Percentiles rank a stretch among this genome's conserved stretches.
phyloP scores from a whole-genome alignment of 2,329 filamentous ascomycete genomes.

The Aspergillus spinulosporus region DNA sequence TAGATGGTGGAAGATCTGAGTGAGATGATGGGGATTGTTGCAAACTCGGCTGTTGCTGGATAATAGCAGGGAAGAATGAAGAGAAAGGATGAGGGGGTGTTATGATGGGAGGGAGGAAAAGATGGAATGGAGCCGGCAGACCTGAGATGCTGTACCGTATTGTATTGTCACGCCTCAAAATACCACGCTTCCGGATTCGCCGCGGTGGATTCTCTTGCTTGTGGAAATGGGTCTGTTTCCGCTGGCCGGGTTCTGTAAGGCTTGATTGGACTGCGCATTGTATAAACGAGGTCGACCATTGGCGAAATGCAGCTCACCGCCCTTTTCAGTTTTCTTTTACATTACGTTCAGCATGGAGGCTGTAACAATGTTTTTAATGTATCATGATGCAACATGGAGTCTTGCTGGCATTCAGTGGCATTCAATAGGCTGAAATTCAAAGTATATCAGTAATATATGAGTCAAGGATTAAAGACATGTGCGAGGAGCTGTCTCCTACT shows the following conservation, averaged over 20 bases:
- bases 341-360: not conserved
- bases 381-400: not conserved
- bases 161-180: constrained; percentile 1
- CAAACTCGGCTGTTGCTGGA: constrained; percentile 15
- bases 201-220: constrained; percentile 30
- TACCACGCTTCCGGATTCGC: constrained; percentile 16
- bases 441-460: no score
- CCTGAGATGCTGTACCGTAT: constrained; percentile 15
- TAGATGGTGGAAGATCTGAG: constrained; percentile 16
- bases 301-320: constrained; percentile 34
- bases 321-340: constrained; percentile 15
- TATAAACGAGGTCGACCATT: constrained; percentile 25
- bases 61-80: constrained; percentile 15
- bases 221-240: constrained; percentile 26
- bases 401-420: no score
- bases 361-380: not conserved
- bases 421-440: no score
- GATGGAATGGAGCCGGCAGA: constrained; percentile 17
- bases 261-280: constrained; percentile 27
- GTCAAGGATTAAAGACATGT: no score
- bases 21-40: constrained; percentile 13
- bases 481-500: no score
- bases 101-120: constrained; percentile 21
- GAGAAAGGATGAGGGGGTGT: constrained; percentile 23
- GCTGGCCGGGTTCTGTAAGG: constrained; percentile 1